Conservation (phyloP, 306 rosid species). For the Quercus cerris region DNA sequence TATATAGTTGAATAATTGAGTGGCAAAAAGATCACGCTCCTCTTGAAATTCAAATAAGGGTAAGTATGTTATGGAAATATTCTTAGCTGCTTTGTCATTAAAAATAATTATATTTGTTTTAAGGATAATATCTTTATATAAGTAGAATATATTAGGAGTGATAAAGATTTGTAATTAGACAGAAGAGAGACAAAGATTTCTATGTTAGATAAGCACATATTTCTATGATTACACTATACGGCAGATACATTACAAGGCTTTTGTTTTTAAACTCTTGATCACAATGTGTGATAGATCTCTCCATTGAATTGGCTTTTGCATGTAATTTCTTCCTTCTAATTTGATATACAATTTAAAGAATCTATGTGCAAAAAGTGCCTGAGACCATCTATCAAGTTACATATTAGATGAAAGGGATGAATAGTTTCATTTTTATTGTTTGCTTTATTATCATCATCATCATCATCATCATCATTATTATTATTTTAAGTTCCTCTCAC, state of each 20-base stretch:
- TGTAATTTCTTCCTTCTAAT: background rate
- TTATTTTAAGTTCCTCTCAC: slow-evolving; percentile 26
- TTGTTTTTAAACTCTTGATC: no score
- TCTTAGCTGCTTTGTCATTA: background rate
- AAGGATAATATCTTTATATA: background rate
- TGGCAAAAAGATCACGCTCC: background rate
- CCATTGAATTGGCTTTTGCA: background rate
- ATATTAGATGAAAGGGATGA: background rate
- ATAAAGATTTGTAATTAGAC: background rate
- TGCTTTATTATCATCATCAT: background rate
- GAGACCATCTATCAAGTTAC: background rate
- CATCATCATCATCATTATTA: no score
- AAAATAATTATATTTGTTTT: background rate
- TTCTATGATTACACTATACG: background rate
- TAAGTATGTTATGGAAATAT: background rate
- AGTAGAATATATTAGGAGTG: background rate
- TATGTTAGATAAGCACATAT: background rate
- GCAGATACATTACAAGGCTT: background rate
- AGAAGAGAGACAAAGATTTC: background rate
- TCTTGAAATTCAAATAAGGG: background rate
- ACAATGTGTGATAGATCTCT: background rate
- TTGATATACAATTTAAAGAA: background rate
- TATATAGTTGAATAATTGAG: background rate
- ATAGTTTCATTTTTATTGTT: background rate
- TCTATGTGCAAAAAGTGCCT: background rate